These are phyloP conservation scores for Phytophthora constricta DNA, from an alignment of 352 stramenopile species.

Conservation along the genomic window DNA sequence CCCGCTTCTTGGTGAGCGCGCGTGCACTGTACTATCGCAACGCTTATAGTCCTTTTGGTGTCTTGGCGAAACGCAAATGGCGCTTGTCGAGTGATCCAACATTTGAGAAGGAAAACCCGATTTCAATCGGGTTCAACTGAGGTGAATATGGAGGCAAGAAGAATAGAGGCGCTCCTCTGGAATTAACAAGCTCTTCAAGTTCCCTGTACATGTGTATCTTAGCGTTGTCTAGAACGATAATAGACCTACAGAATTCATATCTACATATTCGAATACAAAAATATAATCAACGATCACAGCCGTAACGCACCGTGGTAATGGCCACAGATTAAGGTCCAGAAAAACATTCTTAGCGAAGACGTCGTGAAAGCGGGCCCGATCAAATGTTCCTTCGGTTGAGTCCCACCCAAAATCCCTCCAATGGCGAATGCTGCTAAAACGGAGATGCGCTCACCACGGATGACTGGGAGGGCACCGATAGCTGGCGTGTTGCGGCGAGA, in stretches of 20 bases:
- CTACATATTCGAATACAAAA: neutral
- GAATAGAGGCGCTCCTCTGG: neutral
- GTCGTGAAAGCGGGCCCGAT: slow-evolving; percentile 20
- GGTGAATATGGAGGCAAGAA: slow-evolving; percentile 19
- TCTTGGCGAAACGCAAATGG: slow-evolving; percentile 7
- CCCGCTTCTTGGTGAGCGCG: too few relatives aligned
- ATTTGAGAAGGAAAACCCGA: slow-evolving; percentile 18
- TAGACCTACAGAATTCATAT: slow-evolving; percentile 11
- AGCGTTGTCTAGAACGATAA: slow-evolving; percentile 32
- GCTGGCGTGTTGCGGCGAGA: slow-evolving; percentile 16
- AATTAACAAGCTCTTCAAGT: slow-evolving; percentile 2
- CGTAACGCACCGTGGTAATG: slow-evolving; percentile 7
- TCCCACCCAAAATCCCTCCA: slow-evolving; percentile 21
- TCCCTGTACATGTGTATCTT: slow-evolving; percentile 34
- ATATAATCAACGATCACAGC: neutral
- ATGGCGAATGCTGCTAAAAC: slow-evolving; percentile 23
- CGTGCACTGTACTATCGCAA: neutral
- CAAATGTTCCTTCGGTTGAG: slow-evolving; percentile 21
- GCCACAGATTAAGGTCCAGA: slow-evolving; percentile 26
- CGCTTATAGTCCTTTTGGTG: neutral
- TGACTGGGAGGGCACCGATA: slow-evolving; percentile 16
- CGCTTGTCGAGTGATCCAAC: slow-evolving; percentile 12
- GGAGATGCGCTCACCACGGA: slow-evolving; percentile 20
- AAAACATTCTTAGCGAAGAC: slow-evolving; percentile 15
- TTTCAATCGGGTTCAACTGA: slow-evolving; percentile 19